Conservation (phyloP, 2,329 filamentous ascomycete species). For the Didymella pinodella region DNA sequence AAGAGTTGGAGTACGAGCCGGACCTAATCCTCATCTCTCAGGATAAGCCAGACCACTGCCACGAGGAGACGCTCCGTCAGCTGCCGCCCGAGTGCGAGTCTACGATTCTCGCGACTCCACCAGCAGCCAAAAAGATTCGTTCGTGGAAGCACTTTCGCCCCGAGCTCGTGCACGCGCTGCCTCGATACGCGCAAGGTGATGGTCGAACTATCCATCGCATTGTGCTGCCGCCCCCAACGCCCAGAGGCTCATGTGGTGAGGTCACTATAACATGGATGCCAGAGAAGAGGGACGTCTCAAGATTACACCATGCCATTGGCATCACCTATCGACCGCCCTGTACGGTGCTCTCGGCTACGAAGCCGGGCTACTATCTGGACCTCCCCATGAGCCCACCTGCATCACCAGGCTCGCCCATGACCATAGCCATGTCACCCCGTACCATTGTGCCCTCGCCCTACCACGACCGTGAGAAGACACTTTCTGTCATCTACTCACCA, state of each 20-base stretch:
- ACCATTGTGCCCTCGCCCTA: slow-evolving; percentile 46
- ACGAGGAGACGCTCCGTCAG: slow-evolving; percentile 72
- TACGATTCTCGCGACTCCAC: slow-evolving; percentile 70
- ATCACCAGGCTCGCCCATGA: slow-evolving; percentile 44
- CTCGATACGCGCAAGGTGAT: slow-evolving; percentile 53
- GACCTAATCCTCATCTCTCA: slow-evolving; percentile 68
- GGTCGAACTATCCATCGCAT: slow-evolving; percentile 57
- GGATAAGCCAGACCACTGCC: slow-evolving; percentile 73
- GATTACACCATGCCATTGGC: slow-evolving; percentile 71
- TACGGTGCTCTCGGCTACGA: slow-evolving; percentile 45
- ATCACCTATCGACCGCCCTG: slow-evolving; percentile 74
- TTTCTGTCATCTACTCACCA: slow-evolving; percentile 71
- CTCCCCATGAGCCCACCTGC: slow-evolving; percentile 50
- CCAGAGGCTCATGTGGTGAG: slow-evolving; percentile 67
- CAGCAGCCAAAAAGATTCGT: slow-evolving; percentile 70
- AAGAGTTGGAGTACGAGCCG: slow-evolving; percentile 60
- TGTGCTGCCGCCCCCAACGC: slow-evolving; percentile 61
- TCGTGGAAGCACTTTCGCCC: slow-evolving; percentile 73
- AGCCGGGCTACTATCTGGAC: slow-evolving; percentile 47
- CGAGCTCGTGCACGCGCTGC: slow-evolving; percentile 54
- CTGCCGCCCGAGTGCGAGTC: slow-evolving; percentile 65
- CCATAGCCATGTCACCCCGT: slow-evolving; percentile 44
- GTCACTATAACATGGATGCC: slow-evolving; percentile 74
- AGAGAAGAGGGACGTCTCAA: slow-evolving; percentile 66
- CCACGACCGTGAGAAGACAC: slow-evolving; percentile 53